Conservation (phyloP, 805 yeast genomes). For the Yamadazyma tumulicola region DNA sequence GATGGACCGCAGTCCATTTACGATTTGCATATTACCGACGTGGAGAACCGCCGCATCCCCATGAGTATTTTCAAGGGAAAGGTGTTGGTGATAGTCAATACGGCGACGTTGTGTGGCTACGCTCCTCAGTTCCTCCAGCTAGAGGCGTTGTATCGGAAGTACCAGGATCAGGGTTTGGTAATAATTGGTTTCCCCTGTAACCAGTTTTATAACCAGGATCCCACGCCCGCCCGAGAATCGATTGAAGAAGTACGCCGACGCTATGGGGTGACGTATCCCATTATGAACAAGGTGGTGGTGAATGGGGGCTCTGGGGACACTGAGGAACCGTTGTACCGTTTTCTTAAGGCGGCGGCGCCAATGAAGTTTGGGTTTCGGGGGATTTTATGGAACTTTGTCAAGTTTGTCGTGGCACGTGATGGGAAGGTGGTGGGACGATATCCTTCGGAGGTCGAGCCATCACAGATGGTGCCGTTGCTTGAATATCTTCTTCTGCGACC, state of each 20-base stretch:
- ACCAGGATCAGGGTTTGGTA: conserved; percentile 58
- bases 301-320: conserved; percentile 28
- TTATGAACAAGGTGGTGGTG: conserved; percentile 33
- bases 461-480: conserved; percentile 41
- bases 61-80: conserved; percentile 67
- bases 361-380: conserved; percentile 38
- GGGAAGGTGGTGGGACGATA: conserved; percentile 62
- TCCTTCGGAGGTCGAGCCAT: conserved; percentile 65
- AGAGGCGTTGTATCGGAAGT: conserved; percentile 64
- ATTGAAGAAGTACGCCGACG: conserved; percentile 16
- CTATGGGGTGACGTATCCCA: conserved; percentile 35
- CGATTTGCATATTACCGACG: conserved; percentile 62
- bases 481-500: conserved; percentile 14
- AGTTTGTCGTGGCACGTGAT: conserved; percentile 55
- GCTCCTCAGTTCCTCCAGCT: conserved; percentile 75
- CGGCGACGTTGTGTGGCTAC: conserved; percentile 78
- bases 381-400: conserved; percentile 78
- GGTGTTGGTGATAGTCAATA: conserved; percentile 80
- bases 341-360: conserved; percentile 22
- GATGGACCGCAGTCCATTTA: no score
- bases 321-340: conserved; percentile 27
- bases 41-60: conserved; percentile 55
- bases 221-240: conserved; percentile 48
- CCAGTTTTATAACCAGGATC: conserved; percentile 82
- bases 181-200: conserved; percentile 88